phyloP scores from a whole-genome alignment of 1,139 yeast genomes.

The Suhomyces bolitotheri region DNA sequence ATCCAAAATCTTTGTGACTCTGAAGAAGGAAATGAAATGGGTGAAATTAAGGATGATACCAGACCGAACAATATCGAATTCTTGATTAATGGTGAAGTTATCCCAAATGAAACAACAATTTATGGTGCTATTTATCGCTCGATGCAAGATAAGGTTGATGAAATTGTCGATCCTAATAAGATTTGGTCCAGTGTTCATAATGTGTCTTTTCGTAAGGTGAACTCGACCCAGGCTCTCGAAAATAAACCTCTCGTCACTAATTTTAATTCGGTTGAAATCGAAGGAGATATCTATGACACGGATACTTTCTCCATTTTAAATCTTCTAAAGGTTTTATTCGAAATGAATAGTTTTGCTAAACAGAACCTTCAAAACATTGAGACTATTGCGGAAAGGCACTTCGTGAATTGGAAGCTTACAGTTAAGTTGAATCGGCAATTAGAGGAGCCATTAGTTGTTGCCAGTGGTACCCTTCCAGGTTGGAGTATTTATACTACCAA shows the following conservation, averaged over 20 bases:
- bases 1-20: slow-evolving; percentile 12
- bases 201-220: slow-evolving; percentile 51
- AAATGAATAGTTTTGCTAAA: slow-evolving; percentile 45
- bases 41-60: slow-evolving; percentile 14
- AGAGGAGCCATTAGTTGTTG: slow-evolving; percentile 87
- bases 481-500: slow-evolving; percentile 80
- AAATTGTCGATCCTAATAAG: slow-evolving; percentile 46
- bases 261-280: slow-evolving; percentile 30
- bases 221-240: slow-evolving; percentile 17
- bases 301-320: slow-evolving; percentile 53
- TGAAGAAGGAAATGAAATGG: neutral
- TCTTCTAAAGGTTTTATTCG: slow-evolving; percentile 55
- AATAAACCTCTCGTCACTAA: slow-evolving; percentile 17
- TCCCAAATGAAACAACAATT: slow-evolving; percentile 72
- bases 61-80: slow-evolving; percentile 55
- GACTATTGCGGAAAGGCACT: slow-evolving; percentile 44
- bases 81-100: slow-evolving; percentile 55
- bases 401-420: slow-evolving; percentile 78
- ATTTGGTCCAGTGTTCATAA: slow-evolving; percentile 61
- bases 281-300: slow-evolving; percentile 41
- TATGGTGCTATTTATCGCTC: slow-evolving; percentile 75
- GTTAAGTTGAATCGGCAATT: slow-evolving; percentile 85
- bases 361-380: slow-evolving; percentile 14
- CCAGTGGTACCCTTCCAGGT: slow-evolving; percentile 81
- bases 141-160: slow-evolving; percentile 40